Base-by-base conservation (phyloP, 345 rosid species). In the Raphanus sativus region DNA sequence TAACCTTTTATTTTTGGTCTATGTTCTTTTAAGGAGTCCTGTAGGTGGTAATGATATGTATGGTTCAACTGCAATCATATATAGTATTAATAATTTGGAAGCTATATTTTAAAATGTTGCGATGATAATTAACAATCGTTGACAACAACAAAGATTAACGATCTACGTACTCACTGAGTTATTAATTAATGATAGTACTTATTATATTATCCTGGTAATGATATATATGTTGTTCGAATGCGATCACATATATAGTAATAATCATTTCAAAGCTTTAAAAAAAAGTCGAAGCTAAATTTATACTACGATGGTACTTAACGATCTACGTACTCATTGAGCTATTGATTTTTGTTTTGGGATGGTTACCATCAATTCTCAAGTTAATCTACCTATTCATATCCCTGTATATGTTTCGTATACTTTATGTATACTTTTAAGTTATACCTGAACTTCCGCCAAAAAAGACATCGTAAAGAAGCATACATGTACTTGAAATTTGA, bases 11-110 rank as follows among this genome's bases (percentile, higher is more conserved):
- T 48, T 52, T 73, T 63, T 64, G 79, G 25, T 81, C 60, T 66
- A 45, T 60, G 81, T 17, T 73, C 50, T 67, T 78, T 36, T 67
- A 5, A 66, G 60, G 81, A 59, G 50, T 73, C 60, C 28, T 52
- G 72, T 78, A 78, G 74, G 74, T 61, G 77, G 74, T 36, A 54
- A 28, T 72, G 62, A 48, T 78, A 52, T 73, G 69, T 26, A 67
- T 67, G 77, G 70, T 73, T 67, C 71, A 66, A 78, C 67, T 48
- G 69, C 34, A 11, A 71, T 73, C 67, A 67, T 68, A 79, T 69
- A 63, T 72, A 54, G 67, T 69, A 69, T 65, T 48, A 54, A 15
- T 42, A 7, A 64, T 71, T 45, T 62, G 65, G 9, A 70, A 70
- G 70, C 21, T 78, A n/a, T 55, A 8, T 34, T 60, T 11, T 70